phyloP scores from a whole-genome alignment of 2,329 filamentous ascomycete genomes.

The Pseudomassariella vexata region DNA sequence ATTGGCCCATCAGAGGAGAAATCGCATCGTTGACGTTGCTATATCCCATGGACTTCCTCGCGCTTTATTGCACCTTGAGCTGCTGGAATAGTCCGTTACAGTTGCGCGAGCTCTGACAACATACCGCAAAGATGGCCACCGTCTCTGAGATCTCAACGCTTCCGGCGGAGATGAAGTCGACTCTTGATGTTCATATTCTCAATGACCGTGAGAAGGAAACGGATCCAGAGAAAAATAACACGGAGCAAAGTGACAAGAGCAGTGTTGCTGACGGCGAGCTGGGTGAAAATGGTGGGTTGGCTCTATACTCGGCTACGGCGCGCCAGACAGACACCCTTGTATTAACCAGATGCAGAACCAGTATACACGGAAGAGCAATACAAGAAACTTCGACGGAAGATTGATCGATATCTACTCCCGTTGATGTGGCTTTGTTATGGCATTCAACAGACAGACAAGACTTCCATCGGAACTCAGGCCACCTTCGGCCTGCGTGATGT shows the following conservation, averaged over 20 bases:
- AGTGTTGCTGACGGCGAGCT: slow-evolving; percentile 14
- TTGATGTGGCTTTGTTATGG: slow-evolving; percentile 44
- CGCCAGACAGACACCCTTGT: neutral
- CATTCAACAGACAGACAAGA: slow-evolving; percentile 43
- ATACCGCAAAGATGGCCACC: slow-evolving; percentile 4
- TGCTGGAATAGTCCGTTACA: too few species aligned
- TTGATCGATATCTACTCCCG: slow-evolving; percentile 38
- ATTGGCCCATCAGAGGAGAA: too few species aligned
- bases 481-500: slow-evolving; percentile 29
- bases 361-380: slow-evolving; percentile 31
- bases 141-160: slow-evolving; percentile 14
- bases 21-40: too few species aligned
- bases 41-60: too few species aligned
- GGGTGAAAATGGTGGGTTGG: slow-evolving; percentile 14
- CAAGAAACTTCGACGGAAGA: slow-evolving; percentile 31
- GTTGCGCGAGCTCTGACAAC: too few species aligned
- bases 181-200: slow-evolving; percentile 12
- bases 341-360: slow-evolving; percentile 3
- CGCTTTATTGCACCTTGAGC: too few species aligned
- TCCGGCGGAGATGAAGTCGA: slow-evolving; percentile 11
- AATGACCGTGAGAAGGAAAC: slow-evolving; percentile 11
- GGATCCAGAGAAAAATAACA: slow-evolving; percentile 8
- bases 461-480: slow-evolving; percentile 31
- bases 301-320: neutral
- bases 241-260: slow-evolving; percentile 15